Evolutionary conservation across 768 basidiomycete genomes (phyloP), one percentile per base, ranked within the genome.

Genomic region (Pleurotus platypus): DNA sequence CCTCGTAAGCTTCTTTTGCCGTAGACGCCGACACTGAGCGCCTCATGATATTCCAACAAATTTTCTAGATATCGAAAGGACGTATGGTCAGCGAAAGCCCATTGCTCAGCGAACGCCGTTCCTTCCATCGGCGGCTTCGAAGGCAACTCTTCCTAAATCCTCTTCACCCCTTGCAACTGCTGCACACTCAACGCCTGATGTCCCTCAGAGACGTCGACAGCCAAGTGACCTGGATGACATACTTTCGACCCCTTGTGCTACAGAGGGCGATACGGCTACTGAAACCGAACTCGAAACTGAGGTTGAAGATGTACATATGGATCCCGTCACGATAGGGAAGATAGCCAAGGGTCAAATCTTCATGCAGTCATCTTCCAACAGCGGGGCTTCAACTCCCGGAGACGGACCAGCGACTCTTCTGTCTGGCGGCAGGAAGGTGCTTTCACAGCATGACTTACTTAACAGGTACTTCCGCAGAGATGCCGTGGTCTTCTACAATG

Each of bases 391-490:
- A 46, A 38, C 47, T 22, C 39, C 48, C 15, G 53, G 22, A 12
- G 49, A 43, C 37, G 35, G 39, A 26, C 22, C 40, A 43, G 54
- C 39, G 18, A 27, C 48, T 30, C 54, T 26, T 22, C 22, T 20
- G 11, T 16, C 18, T 18, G 47, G 27, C 16, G 45, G 46, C 22
- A 30, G 43, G 13, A 56, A 46, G 13, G 24, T 26, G 0, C 61
- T 80, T 16, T 91, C 94, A 1, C 86, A 93, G 66, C 94, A 97
- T 69, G 97, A 98, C 67, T 73, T 99, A 39, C 75, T 92, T 61
- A 87, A 91, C 71, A 83, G 86, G 63, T 99, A 94, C 71, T 98
- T 99, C 78, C 75, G 90, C 55, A 84, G 92, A 59, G 97, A 98
- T 67, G 79, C 86, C 2, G 82, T 98, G 16, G 78, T 92, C 20